Percentiles rank a stretch among this genome's conserved stretches.
phyloP scores from a whole-genome alignment of 768 basidiomycete species.

The Suillus lakei region DNA sequence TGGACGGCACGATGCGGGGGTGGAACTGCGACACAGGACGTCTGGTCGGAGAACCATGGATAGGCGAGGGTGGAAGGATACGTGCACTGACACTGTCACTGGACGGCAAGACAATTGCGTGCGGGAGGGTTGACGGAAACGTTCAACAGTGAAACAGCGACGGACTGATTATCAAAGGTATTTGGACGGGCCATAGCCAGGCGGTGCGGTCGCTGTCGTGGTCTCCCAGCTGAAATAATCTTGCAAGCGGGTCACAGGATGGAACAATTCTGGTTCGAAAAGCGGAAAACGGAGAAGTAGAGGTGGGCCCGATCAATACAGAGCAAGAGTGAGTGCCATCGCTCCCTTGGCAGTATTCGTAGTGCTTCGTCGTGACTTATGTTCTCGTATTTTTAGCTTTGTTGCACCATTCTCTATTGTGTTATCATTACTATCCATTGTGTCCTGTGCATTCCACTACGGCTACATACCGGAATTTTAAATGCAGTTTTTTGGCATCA shows the following conservation, averaged over 20 bases:
- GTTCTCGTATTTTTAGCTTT: too few species aligned
- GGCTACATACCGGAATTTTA: too few species aligned
- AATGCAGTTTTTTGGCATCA: too few species aligned
- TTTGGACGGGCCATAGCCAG: neutral
- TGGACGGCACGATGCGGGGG: neutral
- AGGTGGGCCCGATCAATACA: neutral
- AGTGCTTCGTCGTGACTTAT: too few species aligned
- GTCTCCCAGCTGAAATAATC: neutral
- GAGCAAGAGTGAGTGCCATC: neutral
- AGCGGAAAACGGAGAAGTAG: neutral
- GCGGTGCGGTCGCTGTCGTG: neutral
- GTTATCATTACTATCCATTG: too few species aligned
- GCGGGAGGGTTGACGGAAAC: neutral
- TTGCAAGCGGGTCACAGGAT: neutral
- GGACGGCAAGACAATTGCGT: neutral
- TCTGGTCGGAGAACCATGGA: neutral
- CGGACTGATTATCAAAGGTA: neutral
- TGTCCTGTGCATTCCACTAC: too few species aligned
- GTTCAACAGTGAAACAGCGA: neutral
- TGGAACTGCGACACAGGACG: neutral
- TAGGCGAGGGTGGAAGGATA: neutral
- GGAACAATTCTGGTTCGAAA: neutral
- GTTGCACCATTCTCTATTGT: too few species aligned
- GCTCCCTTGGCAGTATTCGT: too few species aligned
- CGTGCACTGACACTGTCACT: neutral